Evolutionary conservation across 768 basidiomycete species (phyloP).

Genomic region (Lactifluus pinguis): DNA sequence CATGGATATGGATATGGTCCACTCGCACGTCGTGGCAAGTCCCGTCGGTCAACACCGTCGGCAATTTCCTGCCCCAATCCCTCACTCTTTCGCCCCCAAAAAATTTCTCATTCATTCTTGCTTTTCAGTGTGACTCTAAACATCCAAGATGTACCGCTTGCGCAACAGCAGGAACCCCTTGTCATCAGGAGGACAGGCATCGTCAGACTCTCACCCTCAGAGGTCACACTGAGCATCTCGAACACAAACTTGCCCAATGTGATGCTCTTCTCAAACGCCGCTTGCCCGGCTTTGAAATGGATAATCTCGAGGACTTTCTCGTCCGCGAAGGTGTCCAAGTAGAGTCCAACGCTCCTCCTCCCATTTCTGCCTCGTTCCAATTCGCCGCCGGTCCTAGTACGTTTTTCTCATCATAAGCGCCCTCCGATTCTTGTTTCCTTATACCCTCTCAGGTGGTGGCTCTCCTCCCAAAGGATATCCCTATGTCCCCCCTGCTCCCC

Average conservation of each 20-base stretch:
- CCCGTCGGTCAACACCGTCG: conserved; percentile 58
- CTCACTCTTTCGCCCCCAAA: conserved; percentile 24
- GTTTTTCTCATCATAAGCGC: conserved; percentile 15
- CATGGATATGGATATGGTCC: conserved; percentile 1
- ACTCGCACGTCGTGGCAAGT: conserved; percentile 25
- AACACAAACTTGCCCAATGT: conserved; percentile 72
- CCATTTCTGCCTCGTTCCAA: conserved; percentile 24
- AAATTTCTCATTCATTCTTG: conserved; percentile 20
- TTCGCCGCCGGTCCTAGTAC: conserved; percentile 22
- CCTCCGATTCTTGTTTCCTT: conserved; percentile 7
- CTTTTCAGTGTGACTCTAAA: conserved; percentile 75
- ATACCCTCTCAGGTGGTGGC: conserved; percentile 18
- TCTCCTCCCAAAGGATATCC: conserved; percentile 28
- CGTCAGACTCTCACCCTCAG: conserved; percentile 78
- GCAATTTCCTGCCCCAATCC: conserved; percentile 61
- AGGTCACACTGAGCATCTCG: conserved; percentile 75
- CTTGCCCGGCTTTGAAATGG: conserved; percentile 57
- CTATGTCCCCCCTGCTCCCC: conserved; percentile 30
- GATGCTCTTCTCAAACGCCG: conserved; percentile 69
- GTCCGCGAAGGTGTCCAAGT: conserved; percentile 59
- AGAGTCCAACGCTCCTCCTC: conserved; percentile 18
- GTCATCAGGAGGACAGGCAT: conserved; percentile 85
- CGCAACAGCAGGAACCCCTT: conserved; percentile 65
- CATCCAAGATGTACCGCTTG: conserved; percentile 83
- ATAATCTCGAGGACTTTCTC: conserved; percentile 55